Conservation (phyloP, 345 rosid species). For the Raphanus raphanistrum region DNA sequence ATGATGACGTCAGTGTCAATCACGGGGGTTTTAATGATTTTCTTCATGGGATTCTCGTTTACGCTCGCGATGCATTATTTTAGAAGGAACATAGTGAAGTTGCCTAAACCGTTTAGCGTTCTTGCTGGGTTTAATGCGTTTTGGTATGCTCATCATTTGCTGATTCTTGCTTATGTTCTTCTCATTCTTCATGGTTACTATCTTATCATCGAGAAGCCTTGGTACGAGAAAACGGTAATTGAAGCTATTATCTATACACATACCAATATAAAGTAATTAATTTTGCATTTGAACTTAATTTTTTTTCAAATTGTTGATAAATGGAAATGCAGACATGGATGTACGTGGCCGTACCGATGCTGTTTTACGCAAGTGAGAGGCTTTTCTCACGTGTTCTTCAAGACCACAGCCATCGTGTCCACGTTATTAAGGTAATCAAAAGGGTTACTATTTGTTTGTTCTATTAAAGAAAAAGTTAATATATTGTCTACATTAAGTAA, state of each 20-base stretch:
- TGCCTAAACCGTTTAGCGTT: conserved; percentile 61
- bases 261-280: neutral
- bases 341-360: conserved; percentile 58
- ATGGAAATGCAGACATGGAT: conserved; percentile 80
- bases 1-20: conserved; percentile 52
- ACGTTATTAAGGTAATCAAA: conserved; percentile 67
- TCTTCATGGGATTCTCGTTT: conserved; percentile 68
- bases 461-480: neutral
- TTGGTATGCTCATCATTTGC: conserved; percentile 96
- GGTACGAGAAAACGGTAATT: conserved; percentile 73
- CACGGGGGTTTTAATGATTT: conserved; percentile 60
- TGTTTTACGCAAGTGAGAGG: conserved; percentile 66
- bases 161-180: conserved; percentile 64
- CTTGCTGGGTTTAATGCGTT: conserved; percentile 91
- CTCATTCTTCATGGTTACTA: conserved; percentile 72
- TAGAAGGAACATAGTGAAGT: conserved; percentile 63
- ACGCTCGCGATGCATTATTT: conserved; percentile 69
- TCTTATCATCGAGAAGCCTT: conserved; percentile 64
- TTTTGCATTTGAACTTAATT: neutral
- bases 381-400: conserved; percentile 46
- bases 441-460: neutral
- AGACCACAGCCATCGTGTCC: conserved; percentile 59
- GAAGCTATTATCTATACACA: neutral
- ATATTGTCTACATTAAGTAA: conserved; percentile 2
- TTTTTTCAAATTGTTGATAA: neutral